These are phyloP conservation scores for Ophiostoma sp. DNA, from an alignment of 2,329 filamentous ascomycete species.

Conservation along the genomic window DNA sequence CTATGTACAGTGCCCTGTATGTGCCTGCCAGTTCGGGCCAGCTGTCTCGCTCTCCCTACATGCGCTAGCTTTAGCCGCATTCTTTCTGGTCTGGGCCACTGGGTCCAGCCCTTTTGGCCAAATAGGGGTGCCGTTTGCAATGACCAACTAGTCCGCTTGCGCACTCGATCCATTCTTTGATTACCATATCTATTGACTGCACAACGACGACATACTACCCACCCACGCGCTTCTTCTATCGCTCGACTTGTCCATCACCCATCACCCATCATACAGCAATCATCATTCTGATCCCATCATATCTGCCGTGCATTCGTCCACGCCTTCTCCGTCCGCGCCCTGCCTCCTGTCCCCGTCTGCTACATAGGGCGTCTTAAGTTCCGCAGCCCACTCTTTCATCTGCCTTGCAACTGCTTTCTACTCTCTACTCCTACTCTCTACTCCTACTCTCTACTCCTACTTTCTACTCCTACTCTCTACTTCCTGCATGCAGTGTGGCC, in stretches of 20 bases:
- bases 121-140: slow-evolving; percentile 17
- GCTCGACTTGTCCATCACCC: background rate
- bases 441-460: background rate
- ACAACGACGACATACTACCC: slow-evolving; percentile 6
- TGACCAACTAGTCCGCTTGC: background rate
- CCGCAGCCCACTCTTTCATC: background rate
- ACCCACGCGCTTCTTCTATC: background rate
- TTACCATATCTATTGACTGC: background rate
- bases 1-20: background rate
- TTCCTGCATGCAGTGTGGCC: background rate
- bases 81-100: slow-evolving; percentile 11
- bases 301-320: background rate
- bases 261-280: background rate
- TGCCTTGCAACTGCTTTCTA: background rate
- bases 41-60: slow-evolving; percentile 9
- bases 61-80: slow-evolving; percentile 24
- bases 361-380: slow-evolving; percentile 6
- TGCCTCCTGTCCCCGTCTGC: slow-evolving; percentile 6
- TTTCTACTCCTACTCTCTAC: background rate
- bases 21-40: background rate
- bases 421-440: background rate
- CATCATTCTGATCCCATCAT: background rate
- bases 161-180: slow-evolving; percentile 1
- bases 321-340: background rate
- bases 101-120: slow-evolving; percentile 11